Evolutionary conservation across 2,329 filamentous ascomycete species (phyloP), one percentile per base, ranked within the genome.

Genomic region (Blumeriella jaapii): DNA sequence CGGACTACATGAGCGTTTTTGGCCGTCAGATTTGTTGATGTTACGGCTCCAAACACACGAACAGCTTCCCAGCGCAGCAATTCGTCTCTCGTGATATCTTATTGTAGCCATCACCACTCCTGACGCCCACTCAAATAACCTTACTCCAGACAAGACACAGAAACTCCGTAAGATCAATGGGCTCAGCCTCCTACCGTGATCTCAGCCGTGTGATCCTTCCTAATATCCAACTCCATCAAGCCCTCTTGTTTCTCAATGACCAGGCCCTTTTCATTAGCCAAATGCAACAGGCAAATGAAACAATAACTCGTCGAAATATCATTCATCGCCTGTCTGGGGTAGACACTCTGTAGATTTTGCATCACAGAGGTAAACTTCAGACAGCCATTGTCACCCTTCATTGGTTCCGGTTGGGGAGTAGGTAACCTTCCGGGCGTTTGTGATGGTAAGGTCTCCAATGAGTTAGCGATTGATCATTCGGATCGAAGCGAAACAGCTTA

Each of bases 271-370:
- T 84, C 79, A 48, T 84, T 84, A n/a, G 79, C 79, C 46, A 84
- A 51, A 61, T 84, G 79, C 36, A 84, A 59, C 20, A 83, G 57
- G 51, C 77, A 82, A 45, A 98, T 98, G 61, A 96, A 98, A 57
- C 91, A 93, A 60, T 64, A 80, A 44, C 73, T 93, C 0, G 91
- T 98, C 22, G 86, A 94, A 53, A 98, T 96, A 59, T 98, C 91
- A 41, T 81, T 77, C 75, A 98, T 83, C 41, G 77, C 74, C 48
- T 82, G 70, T 57, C 83, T 82, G 8, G 86, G 79, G 54, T 98
- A 98, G 6, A 94, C 85, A 4, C 68, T 61, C 55, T 93, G 82
- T 29, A 98, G 64, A 42, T 78, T 78, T 55, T 93, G 93, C 76
- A 98, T 93, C 40, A 98, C 78, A 13, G 80, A 67, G 0, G 87